These are phyloP conservation scores for Plasmodium fragile DNA, from an alignment of 169 alveolate species.

Conservation along the genomic window DNA sequence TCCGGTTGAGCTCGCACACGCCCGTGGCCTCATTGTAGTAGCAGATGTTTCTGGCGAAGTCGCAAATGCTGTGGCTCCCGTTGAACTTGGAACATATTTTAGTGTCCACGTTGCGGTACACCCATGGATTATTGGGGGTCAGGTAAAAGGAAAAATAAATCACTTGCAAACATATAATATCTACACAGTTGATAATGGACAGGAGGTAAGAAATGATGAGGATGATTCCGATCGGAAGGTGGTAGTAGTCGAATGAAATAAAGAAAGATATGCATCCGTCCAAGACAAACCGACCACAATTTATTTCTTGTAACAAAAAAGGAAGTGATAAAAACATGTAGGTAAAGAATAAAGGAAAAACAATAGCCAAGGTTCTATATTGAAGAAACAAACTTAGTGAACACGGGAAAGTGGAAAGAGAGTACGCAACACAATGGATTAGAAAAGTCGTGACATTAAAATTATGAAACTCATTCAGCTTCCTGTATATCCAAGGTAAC, in stretches of 20 bases:
- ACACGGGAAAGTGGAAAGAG: constrained; percentile 28
- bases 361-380: constrained; percentile 42
- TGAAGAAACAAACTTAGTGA: constrained; percentile 32
- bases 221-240: constrained; percentile 35
- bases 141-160: constrained; percentile 24
- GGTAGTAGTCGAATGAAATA: constrained; percentile 19
- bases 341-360: constrained; percentile 48
- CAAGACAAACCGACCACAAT: constrained; percentile 47
- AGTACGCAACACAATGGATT: constrained; percentile 35
- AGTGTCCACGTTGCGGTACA: constrained; percentile 29
- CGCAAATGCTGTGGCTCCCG: constrained; percentile 45
- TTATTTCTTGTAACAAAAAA: constrained; percentile 56
- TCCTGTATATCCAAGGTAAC: constrained; percentile 69
- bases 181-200: constrained; percentile 50
- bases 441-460: constrained; percentile 29
- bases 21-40: constrained; percentile 16
- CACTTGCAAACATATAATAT: constrained; percentile 19
- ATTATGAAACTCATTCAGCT: constrained; percentile 37
- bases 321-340: constrained; percentile 27
- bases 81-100: constrained; percentile 63
- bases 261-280: constrained; percentile 65
- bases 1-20: constrained; percentile 36
- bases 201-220: constrained; percentile 36
- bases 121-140: constrained; percentile 31
- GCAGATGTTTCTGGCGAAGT: constrained; percentile 37